Percentiles rank a stretch among this genome's conserved stretches.
Conservation (phyloP, 208 protist genomes). For the Trypanosoma brucei region DNA sequence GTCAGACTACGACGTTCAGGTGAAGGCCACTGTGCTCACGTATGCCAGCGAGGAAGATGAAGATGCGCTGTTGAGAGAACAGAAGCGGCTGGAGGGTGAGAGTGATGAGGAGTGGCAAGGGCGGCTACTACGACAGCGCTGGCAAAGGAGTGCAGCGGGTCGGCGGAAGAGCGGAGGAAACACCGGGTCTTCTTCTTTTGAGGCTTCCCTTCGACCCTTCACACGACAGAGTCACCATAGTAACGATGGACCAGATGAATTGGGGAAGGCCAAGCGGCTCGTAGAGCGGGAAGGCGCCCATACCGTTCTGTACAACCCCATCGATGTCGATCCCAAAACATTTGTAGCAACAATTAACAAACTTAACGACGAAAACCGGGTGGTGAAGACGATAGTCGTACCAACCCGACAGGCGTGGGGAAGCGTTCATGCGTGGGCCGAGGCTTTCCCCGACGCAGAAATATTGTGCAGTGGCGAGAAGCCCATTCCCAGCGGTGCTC, state of each 20-base stretch:
- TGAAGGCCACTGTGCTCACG: conserved; percentile 45
- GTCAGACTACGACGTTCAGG: conserved; percentile 55
- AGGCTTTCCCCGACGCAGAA: conserved; percentile 72
- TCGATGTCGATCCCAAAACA: conserved; percentile 58
- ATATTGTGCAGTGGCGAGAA: conserved; percentile 42
- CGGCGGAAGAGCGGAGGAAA: conserved; percentile 13
- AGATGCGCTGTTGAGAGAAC: not conserved
- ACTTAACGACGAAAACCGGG: conserved; percentile 54
- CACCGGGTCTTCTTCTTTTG: conserved; percentile 9
- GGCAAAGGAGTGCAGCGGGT: conserved; percentile 7
- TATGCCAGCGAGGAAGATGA: conserved; percentile 17
- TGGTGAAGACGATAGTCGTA: conserved; percentile 74
- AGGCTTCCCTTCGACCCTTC: not conserved
- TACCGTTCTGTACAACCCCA: conserved; percentile 83
- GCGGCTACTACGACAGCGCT: conserved; percentile 3
- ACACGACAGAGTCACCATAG: conserved; percentile 16
- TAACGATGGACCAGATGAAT: not conserved
- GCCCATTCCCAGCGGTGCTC: not conserved
- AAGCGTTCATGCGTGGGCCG: conserved; percentile 60
- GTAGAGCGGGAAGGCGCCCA: conserved; percentile 40
- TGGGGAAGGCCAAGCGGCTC: conserved; percentile 22
- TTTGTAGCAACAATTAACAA: conserved; percentile 48
- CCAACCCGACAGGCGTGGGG: conserved; percentile 66
- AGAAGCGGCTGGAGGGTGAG: conserved; percentile 7
- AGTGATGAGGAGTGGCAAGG: conserved; percentile 12